Percentiles rank a stretch among this genome's conserved stretches.
phyloP scores from a whole-genome alignment of 1,139 yeast genomes.

The Arxiozyma telluris region DNA sequence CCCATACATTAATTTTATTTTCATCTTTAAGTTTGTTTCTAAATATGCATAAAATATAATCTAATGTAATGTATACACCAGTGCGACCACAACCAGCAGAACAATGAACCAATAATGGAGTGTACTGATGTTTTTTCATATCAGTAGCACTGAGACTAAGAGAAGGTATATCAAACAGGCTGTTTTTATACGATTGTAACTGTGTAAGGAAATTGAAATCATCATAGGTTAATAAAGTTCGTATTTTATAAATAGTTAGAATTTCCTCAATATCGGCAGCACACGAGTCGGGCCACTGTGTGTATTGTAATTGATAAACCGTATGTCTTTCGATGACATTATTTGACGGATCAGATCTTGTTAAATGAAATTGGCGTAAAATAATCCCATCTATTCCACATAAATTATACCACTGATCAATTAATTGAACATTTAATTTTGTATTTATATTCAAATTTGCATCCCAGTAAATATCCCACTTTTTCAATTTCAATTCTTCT shows the following conservation, averaged over 20 bases:
- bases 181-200: neutral
- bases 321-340: constrained; percentile 27
- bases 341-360: constrained; percentile 6
- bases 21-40: constrained; percentile 20
- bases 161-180: neutral
- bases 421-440: constrained; percentile 23
- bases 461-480: constrained; percentile 52
- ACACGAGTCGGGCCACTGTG: constrained; percentile 79
- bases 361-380: constrained; percentile 27
- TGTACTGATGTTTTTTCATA: constrained; percentile 3
- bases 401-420: constrained; percentile 27
- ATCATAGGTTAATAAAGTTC: constrained; percentile 11
- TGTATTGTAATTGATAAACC: constrained; percentile 61
- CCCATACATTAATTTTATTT: constrained; percentile 31
- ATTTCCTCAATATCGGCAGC: constrained; percentile 47
- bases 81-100: constrained; percentile 92
- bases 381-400: constrained; percentile 28
- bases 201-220: neutral
- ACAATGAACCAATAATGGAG: constrained; percentile 65
- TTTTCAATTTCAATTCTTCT: constrained; percentile 43
- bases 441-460: constrained; percentile 12
- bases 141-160: neutral
- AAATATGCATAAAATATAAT: constrained; percentile 47
- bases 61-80: constrained; percentile 74
- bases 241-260: constrained; percentile 16